phyloP scores from a whole-genome alignment of 345 rosid genomes.

The Noccaea caerulescens region DNA sequence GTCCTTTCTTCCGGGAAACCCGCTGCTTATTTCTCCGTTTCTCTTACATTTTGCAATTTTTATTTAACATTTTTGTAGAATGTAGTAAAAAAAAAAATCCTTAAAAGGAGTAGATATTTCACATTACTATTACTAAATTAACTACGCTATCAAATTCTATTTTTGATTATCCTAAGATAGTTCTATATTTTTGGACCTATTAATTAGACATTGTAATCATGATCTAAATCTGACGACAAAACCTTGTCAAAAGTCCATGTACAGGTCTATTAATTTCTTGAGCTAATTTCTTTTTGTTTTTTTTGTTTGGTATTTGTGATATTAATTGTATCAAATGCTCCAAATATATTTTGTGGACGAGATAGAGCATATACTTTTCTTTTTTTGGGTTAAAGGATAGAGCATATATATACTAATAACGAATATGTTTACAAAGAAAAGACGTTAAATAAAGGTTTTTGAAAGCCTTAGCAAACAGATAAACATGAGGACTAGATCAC shows the following conservation, averaged over 20 bases:
- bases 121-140: constrained; percentile 6
- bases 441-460: constrained; percentile 4
- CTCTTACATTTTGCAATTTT: constrained; percentile 6
- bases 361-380: background rate
- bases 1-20: constrained; percentile 58
- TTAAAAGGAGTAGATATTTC: background rate
- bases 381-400: background rate
- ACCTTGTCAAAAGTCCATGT: constrained; percentile 26
- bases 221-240: constrained; percentile 27
- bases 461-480: constrained; percentile 14
- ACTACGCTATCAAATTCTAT: constrained; percentile 5
- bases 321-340: background rate
- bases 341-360: background rate
- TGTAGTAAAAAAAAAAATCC: constrained; percentile 3
- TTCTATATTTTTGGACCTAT: constrained; percentile 32
- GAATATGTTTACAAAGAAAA: background rate
- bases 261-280: background rate
- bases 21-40: constrained; percentile 23
- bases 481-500: constrained; percentile 10
- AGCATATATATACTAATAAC: background rate
- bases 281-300: background rate
- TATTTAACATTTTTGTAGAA: background rate
- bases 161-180: constrained; percentile 34
- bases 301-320: background rate
- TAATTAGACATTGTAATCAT: constrained; percentile 36